Percentiles rank a stretch among this genome's conserved stretches.
Conservation (phyloP, 1,284 basidiomycete species). For the Moesziomyces parantarcticus region DNA sequence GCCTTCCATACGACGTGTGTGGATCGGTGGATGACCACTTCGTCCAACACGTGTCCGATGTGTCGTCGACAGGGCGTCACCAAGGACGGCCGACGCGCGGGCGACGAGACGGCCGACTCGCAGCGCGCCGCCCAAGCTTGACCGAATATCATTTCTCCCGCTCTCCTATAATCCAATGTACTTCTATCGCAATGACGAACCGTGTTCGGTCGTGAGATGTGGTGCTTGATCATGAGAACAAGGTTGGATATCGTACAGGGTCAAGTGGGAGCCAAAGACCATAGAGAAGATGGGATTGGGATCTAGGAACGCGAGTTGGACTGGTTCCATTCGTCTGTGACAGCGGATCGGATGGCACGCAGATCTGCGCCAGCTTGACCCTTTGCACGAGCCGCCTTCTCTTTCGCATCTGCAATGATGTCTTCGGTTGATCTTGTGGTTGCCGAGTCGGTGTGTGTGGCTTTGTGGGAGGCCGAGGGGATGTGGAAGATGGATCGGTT, state of each 20-base stretch:
- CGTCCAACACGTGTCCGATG: constrained; percentile 61
- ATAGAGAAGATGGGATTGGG: too few relatives aligned
- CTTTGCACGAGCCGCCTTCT: constrained; percentile 18
- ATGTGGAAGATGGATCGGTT: constrained; percentile 39
- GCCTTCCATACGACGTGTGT: constrained; percentile 61
- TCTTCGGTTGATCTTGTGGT: constrained; percentile 13
- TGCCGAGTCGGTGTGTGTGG: background rate
- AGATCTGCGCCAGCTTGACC: constrained; percentile 27
- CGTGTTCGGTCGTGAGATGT: background rate
- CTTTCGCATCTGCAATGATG: constrained; percentile 22
- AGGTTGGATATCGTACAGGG: background rate
- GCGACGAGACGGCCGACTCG: constrained; percentile 47
- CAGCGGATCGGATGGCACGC: constrained; percentile 22
- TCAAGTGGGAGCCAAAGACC: too few relatives aligned
- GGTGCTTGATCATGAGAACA: background rate
- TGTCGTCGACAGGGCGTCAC: constrained; percentile 51
- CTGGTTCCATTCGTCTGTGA: constrained; percentile 41
- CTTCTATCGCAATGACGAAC: constrained; percentile 18
- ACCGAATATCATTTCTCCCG: constrained; percentile 6
- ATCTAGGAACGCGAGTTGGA: constrained; percentile 11
- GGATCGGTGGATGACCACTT: constrained; percentile 56
- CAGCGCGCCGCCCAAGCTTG: constrained; percentile 32
- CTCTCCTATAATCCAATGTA: constrained; percentile 20
- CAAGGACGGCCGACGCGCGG: constrained; percentile 43
- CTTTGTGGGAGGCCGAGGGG: constrained; percentile 26